Conservation (phyloP, 2,329 filamentous ascomycete genomes). For the Graphilbum fragrans region DNA sequence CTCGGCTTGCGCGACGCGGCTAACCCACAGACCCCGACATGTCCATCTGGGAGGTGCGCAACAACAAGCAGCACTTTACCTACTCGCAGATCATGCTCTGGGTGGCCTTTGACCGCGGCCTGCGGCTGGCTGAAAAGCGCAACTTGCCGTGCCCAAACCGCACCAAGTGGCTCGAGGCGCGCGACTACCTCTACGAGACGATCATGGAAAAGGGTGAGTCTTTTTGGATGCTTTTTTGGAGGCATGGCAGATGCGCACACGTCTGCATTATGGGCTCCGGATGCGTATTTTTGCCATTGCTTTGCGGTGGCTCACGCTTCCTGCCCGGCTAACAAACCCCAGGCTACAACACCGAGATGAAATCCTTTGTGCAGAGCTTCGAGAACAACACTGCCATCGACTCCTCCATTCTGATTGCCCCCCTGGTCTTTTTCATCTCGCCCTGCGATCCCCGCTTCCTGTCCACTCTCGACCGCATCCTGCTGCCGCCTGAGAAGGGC, state of each 20-base stretch:
- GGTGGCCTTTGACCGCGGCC: conserved; percentile 66
- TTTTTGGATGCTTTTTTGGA: neutral
- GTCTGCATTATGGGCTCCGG: neutral
- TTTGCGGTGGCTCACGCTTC: neutral
- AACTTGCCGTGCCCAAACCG: conserved; percentile 64
- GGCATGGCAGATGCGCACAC: no score
- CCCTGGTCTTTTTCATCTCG: conserved; percentile 67
- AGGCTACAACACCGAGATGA: conserved; percentile 59
- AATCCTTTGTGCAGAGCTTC: conserved; percentile 65
- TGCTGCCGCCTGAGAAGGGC: conserved; percentile 61
- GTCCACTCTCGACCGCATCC: conserved; percentile 59
- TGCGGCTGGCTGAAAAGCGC: conserved; percentile 63
- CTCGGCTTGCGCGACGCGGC: no score
- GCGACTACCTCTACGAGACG: conserved; percentile 60
- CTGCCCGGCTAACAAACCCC: neutral
- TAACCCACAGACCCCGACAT: conserved; percentile 48
- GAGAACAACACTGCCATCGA: conserved; percentile 59
- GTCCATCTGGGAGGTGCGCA: conserved; percentile 76
- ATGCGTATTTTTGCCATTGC: neutral
- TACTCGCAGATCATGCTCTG: conserved; percentile 79
- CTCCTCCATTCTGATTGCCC: conserved; percentile 63
- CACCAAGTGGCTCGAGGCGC: conserved; percentile 49
- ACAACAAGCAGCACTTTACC: conserved; percentile 63
- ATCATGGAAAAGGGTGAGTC: conserved; percentile 56
- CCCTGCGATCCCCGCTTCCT: conserved; percentile 67